Conservation (phyloP, 192 early-diverging fungal species). For the Entophlyctis luteolus region DNA sequence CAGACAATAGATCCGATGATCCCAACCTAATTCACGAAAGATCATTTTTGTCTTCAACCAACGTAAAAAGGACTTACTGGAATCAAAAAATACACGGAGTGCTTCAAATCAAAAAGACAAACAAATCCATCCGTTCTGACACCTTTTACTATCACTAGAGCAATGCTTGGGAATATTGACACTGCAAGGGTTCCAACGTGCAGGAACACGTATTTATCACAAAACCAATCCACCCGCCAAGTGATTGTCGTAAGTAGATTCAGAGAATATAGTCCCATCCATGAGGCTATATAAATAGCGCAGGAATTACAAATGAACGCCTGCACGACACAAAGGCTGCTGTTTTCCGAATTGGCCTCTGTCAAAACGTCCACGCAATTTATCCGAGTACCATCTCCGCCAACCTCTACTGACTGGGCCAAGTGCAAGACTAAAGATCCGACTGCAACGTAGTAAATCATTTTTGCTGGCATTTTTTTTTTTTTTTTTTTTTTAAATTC, state of each 20-base stretch:
- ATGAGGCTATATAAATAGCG: not conserved
- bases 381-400: not conserved
- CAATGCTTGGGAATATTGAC: not conserved
- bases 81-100: not conserved
- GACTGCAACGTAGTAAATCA: not conserved
- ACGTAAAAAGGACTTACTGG: not conserved
- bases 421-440: not conserved
- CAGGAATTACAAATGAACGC: not conserved
- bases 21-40: too few relatives aligned
- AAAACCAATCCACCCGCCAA: not conserved
- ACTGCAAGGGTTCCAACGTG: not conserved
- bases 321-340: not conserved
- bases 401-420: not conserved
- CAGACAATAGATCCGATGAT: too few relatives aligned
- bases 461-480: too few relatives aligned
- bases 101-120: not conserved
- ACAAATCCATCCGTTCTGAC: not conserved
- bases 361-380: slow-evolving; percentile 1
- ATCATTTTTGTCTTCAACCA: too few relatives aligned
- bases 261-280: not conserved
- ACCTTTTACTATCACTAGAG: not conserved
- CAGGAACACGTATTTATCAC: not conserved
- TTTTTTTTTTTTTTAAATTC: too few relatives aligned
- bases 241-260: not conserved
- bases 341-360: not conserved